A percentile compares a stretch with the other conserved stretches of the same genome.
Conservation (phyloP, 768 basidiomycete species). For the Macrolepiota fuliginosa region DNA sequence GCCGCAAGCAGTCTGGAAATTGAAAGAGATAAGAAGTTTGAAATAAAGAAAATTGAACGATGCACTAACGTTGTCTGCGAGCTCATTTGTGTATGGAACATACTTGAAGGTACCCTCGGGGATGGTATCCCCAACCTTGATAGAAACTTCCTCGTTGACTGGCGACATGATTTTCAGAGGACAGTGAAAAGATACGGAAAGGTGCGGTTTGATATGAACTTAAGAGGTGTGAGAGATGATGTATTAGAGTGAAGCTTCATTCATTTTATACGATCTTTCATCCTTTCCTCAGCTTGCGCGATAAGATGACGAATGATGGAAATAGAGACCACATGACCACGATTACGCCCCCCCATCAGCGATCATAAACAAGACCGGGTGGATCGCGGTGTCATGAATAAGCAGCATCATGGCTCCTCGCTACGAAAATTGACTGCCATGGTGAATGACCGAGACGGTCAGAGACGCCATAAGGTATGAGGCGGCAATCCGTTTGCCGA, state of each 20-base stretch:
- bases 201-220: background rate
- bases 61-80: slow-evolving; percentile 56
- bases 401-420: too few species aligned
- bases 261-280: background rate
- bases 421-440: too few species aligned
- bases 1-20: slow-evolving; percentile 56
- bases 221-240: background rate
- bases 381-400: too few species aligned
- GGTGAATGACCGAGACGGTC: too few species aligned
- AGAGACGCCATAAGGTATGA: background rate
- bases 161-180: slow-evolving; percentile 11
- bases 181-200: background rate
- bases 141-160: slow-evolving; percentile 22
- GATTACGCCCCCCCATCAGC: background rate
- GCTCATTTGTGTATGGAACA: slow-evolving; percentile 59
- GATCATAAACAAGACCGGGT: too few species aligned
- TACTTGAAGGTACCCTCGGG: slow-evolving; percentile 43
- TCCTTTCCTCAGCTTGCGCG: background rate
- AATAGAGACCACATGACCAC: background rate
- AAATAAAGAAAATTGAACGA: background rate
- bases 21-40: slow-evolving; percentile 14
- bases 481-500: background rate
- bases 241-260: background rate
- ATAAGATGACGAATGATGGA: background rate
- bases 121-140: slow-evolving; percentile 37